Evolutionary conservation across 2,329 filamentous ascomycete genomes (phyloP), one percentile per base, ranked within the genome.

Genomic region (Cytospora chrysosperma): DNA sequence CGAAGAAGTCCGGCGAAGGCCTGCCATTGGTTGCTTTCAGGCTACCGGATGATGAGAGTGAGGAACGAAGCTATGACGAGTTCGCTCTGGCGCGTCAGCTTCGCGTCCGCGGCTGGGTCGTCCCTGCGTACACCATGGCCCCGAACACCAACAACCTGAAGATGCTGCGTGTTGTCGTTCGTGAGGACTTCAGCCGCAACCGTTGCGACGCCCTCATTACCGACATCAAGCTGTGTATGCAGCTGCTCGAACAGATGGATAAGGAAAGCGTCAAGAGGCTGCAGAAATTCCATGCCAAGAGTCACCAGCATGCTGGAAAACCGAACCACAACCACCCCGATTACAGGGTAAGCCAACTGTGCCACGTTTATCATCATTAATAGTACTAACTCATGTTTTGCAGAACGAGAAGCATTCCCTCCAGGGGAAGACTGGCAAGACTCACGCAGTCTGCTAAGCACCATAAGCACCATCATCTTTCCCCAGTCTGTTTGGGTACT

Each of bases 61-160:
- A 84, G 67, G 85, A 88, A 66, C 81, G 82, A 28, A 76, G 82
- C 59, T 92, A 85, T 70, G 89, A 92, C 71, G 90, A 93, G 75
- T 93, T 93, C 66, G 84, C 89, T 0, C 78, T 93, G 49, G 93
- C 94, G 1, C 93, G 96, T 73, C 90, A 93, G 75, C 85, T 97
- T 28, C 89, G 94, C 58, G 88, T 91, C 68, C 86, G 93, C 37
- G 91, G 92, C 51, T 98, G 94, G 94, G 90, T 97, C 32, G 91
- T 97, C 0, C 94, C 94, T 0, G 94, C 94, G 0, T 98, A 98
- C 78, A 98, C 93, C 47, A 97, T 97, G 94, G 94, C 94, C 0
- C 93, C 93, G 21, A 84, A 96, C 74, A 93, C 91, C 21, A 82
- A 91, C 62, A 81, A 87, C 68, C 82, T 97, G 72, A 96, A 97